Conservation (phyloP, 352 stramenopile genomes). For the Phytophthora rubi region DNA sequence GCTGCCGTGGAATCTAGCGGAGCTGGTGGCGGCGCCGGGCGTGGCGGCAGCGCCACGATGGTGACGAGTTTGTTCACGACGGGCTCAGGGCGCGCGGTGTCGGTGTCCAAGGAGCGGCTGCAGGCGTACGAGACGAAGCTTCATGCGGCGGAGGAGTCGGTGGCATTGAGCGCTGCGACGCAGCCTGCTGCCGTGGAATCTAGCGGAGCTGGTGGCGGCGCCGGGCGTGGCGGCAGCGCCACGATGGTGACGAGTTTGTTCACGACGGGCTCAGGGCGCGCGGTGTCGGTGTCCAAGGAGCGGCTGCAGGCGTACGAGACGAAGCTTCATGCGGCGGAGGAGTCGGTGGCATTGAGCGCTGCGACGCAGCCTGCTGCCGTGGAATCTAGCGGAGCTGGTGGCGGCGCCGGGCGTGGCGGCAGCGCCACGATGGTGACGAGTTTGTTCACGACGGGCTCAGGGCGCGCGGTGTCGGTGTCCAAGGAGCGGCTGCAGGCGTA, state of each 20-base stretch:
- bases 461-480: slow-evolving; percentile 41
- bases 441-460: slow-evolving; percentile 43
- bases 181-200: background rate
- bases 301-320: slow-evolving; percentile 35
- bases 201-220: background rate
- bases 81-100: no score
- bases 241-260: slow-evolving; percentile 32
- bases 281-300: slow-evolving; percentile 45
- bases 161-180: no score
- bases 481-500: slow-evolving; percentile 38
- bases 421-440: slow-evolving; percentile 11
- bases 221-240: background rate
- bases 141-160: no score
- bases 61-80: no score
- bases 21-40: no score
- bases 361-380: background rate
- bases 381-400: background rate
- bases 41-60: no score
- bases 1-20: no score
- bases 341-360: background rate
- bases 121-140: no score
- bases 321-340: slow-evolving; percentile 23
- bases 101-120: no score
- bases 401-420: no score
- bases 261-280: slow-evolving; percentile 35